Percentiles rank a stretch among this genome's conserved stretches.
Conservation (phyloP, 2,329 filamentous ascomycete species). For the Diaporthe nobilis region DNA sequence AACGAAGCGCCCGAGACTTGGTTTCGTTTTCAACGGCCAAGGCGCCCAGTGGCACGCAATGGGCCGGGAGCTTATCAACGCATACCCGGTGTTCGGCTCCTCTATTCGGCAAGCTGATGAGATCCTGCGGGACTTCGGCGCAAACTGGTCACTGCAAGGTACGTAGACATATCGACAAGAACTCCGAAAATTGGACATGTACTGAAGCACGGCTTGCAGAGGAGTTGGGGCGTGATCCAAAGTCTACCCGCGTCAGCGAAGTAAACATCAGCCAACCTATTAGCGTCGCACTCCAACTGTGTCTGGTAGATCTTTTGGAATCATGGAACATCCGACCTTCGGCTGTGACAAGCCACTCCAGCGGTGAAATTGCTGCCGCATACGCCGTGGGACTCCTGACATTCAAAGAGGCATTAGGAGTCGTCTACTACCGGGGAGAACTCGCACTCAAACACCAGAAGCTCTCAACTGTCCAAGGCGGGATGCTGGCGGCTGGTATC, state of each 20-base stretch:
- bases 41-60: constrained; percentile 52
- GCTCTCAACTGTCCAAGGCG: constrained; percentile 34
- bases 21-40: constrained; percentile 52
- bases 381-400: constrained; percentile 50
- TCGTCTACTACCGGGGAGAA: background rate
- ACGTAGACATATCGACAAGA: background rate
- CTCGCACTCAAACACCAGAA: background rate
- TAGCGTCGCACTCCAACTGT: constrained; percentile 64
- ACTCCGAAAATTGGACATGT: background rate
- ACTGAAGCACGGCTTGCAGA: background rate
- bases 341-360: constrained; percentile 56
- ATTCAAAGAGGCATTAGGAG: background rate
- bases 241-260: constrained; percentile 46
- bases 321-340: constrained; percentile 49
- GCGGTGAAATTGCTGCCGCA: constrained; percentile 58
- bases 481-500: constrained; percentile 1
- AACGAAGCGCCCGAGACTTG: background rate
- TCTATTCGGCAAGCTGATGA: constrained; percentile 44
- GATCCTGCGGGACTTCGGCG: constrained; percentile 43
- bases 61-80: constrained; percentile 45
- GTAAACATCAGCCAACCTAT: constrained; percentile 54
- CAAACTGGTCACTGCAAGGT: constrained; percentile 45
- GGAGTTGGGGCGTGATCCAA: constrained; percentile 41
- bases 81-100: constrained; percentile 41
- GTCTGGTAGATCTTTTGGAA: constrained; percentile 54